Evolutionary conservation across 768 basidiomycete genomes (phyloP), one percentile per base, ranked within the genome.

Genomic region (Panaeolus cyanescens): DNA sequence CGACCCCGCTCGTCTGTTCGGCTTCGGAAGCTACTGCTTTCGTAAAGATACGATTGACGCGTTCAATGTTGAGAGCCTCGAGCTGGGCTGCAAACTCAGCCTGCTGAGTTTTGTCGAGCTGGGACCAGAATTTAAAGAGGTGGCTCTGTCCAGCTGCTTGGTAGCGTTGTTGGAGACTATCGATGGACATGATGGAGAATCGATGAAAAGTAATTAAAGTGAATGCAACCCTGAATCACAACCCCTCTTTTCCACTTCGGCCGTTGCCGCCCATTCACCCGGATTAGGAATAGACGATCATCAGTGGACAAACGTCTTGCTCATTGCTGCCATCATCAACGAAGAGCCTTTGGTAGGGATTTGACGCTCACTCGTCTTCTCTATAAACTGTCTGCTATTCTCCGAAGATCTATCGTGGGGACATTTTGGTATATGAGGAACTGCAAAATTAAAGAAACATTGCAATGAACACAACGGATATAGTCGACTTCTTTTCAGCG

Each of bases 41-140:
- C 40, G 80, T 69, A 84, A 88, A 96, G 67, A 98, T 85, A 67
- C 87, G 84, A 79, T 98, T 98, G 62, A 99, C 95, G 64, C 95
- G 92, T 61, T 90, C 85, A 66, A 97, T 88, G 73, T 98, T 88
- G 72, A 99, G 87, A 10, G 82, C 75, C 53, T 85, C 81, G 65
- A 98, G 88, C 75, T 98, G 96, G 12, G 75, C 69, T 61, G 83
- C 72, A 58, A 99, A 84, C 8, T 83, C 71, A 7, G 75, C 70
- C 68, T 87, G 92, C 68, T 96, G 89, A 4, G 78, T 57, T 4
- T 86, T 75, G 45, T 85, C 76, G 61, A 99, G 88, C 34, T 80
- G 78, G 59, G 87, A 79, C 89, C 89, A 97, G 80, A 96, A 97
- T 32, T 87, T 81, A 75, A 98, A 85, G 70, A 99, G 85, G 72